Conservation (phyloP, 129 eudicot genomes). For the Chrysanthemum makinoi region DNA sequence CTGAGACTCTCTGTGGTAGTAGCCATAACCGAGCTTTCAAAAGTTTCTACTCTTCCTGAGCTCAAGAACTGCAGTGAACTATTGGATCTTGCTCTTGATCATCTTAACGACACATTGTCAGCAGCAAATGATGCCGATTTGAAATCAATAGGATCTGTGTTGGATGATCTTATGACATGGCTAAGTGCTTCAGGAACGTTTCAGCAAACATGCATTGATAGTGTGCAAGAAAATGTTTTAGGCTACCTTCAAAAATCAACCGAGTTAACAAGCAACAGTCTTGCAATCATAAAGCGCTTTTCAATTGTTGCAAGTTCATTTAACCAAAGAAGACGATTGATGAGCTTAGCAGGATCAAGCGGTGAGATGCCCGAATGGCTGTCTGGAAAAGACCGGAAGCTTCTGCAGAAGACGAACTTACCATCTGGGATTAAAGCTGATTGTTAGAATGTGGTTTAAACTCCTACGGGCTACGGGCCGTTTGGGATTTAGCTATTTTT, state of each 20-base stretch:
- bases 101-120: conserved; percentile 40
- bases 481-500: too few relatives aligned
- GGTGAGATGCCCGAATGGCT: conserved; percentile 40
- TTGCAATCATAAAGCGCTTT: conserved; percentile 38
- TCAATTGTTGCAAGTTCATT: conserved; percentile 16
- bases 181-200: conserved; percentile 59
- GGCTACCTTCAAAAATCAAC: conserved; percentile 33
- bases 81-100: conserved; percentile 46
- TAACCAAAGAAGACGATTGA: conserved; percentile 34
- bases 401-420: conserved; percentile 32
- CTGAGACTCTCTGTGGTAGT: conserved; percentile 45
- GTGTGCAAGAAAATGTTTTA: conserved; percentile 20
- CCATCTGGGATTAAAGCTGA: conserved; percentile 36
- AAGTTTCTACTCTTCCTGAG: conserved; percentile 27
- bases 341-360: not conserved
- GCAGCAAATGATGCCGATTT: conserved; percentile 4
- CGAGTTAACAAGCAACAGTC: conserved; percentile 52
- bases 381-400: conserved; percentile 36
- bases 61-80: conserved; percentile 48
- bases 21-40: conserved; percentile 42
- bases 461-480: too few relatives aligned
- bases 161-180: conserved; percentile 55
- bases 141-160: conserved; percentile 23
- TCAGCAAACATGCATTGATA: conserved; percentile 52
- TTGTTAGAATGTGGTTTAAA: too few relatives aligned